Evolutionary conservation across 2,329 filamentous ascomycete genomes (phyloP), one percentile per base, ranked within the genome.

Genomic region (Pleoardoris graminearum): DNA sequence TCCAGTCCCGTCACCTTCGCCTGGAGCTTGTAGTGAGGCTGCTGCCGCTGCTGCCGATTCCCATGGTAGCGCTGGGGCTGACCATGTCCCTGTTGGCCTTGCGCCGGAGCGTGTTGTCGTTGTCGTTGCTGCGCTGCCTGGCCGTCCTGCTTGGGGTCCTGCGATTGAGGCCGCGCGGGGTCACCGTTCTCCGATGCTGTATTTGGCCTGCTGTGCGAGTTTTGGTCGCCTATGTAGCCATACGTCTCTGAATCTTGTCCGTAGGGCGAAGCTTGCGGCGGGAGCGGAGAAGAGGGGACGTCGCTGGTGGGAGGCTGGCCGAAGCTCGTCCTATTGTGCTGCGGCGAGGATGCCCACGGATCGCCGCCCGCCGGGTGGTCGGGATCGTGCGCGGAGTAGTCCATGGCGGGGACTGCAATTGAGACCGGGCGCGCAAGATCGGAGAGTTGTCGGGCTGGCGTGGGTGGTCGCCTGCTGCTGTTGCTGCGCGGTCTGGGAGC

Each of bases 1-100:
- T 99, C 94, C 42, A 99, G 79, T 1, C 89, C 91, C 0, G 92
- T 97, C 58, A 99, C 91, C 79, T 97, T 99, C 39, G 89, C 91
- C 71, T 96, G 91, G 32, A 99, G 82, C 75, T 90, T 93, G 75
- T 89, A 92, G 56, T 88, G 84, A 23, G 89, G 87, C 49, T 84
- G 82, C 37, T 69, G 72, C 35, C 66, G 66, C 59, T 83, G 77
- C 72, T 72, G 71, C 42, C 76, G 67, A 2, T 59, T 61, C 12
- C 66, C 66, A 48, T 74, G 69, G 60, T 82, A 81, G 64, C 79
- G 76, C 50, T 79, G 77, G 35, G 80, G 71, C 45, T 73, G 71
- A 35, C 71, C 62, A 3, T 66, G 63, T 42, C 71, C 74, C 47
- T 75, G 76, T 21, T 76, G 73, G 46, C 70, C 69, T 37, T 72